Evolutionary conservation across 768 basidiomycete species (phyloP), one percentile per base, ranked within the genome.

Genomic region (Rhodotorula toruloides): DNA sequence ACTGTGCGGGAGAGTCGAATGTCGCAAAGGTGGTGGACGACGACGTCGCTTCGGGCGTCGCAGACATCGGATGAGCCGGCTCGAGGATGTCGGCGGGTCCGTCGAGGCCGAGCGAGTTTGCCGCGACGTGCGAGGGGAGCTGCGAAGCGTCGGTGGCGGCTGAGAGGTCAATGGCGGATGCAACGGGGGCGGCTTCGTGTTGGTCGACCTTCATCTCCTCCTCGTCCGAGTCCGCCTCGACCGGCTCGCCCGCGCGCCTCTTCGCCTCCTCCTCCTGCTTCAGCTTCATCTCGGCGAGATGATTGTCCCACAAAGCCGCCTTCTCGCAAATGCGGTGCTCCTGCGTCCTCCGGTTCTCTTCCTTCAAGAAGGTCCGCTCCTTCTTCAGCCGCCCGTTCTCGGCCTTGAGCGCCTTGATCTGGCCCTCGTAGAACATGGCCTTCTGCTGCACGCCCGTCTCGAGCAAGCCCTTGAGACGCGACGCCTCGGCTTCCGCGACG

Each of bases 301-400:
- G 61, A n/a, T 58, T 54, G 32, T 71, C 70, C 70, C 70, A 71
- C 55, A 43, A 53, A 21, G 62, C 62, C 25, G 70, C 65, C 54
- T 71, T 71, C 52, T 57, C 50, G 25, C 63, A 25, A 14, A 67
- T 8, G 5, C 37, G 50, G 4, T 5, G 27, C 29, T 44, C 61
- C n/a, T 61, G 27, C 17, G 49, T 67, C 22, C 60, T 22, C 25
- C 50, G 14, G 16, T 17, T 40, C 61, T 52, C 31, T 22, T 36
- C 61, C 49, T 47, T 34, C 37, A 56, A 44, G 36, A 62, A 36
- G 21, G 6, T 21, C 32, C 50, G 14, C 63, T 68, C 40, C 50
- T 34, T 37, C 54, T 36, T 43, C 31, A 68, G 27, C 13, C 43
- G 31, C 43, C 11, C n/a, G n/a, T 44, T 22, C 58, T 63, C 56